Evolutionary conservation across 768 basidiomycete genomes (phyloP).

Genomic region (Boletellus sp.): DNA sequence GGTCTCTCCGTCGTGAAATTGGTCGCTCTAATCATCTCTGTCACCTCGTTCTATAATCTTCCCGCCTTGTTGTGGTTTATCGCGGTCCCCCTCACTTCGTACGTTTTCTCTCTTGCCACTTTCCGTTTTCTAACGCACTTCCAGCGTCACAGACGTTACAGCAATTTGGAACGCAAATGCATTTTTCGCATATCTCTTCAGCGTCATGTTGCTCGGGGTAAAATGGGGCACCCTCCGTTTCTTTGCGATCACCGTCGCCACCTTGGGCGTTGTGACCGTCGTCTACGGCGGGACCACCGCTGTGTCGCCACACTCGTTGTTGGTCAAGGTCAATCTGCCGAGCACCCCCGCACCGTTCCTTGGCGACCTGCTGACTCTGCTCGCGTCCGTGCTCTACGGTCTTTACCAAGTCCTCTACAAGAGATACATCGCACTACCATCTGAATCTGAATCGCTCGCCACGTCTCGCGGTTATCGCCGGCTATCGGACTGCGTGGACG

Average conservation of each 20-base stretch:
- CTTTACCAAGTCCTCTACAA: slow-evolving; percentile 87
- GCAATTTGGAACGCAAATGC: slow-evolving; percentile 87
- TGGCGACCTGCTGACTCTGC: slow-evolving; percentile 71
- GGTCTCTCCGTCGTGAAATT: slow-evolving; percentile 33
- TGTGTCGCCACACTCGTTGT: slow-evolving; percentile 18
- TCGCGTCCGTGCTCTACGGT: slow-evolving; percentile 69
- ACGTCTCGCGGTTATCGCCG: slow-evolving; percentile 42
- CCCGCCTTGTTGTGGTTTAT: slow-evolving; percentile 76
- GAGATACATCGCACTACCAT: slow-evolving; percentile 66
- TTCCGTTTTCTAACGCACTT: slow-evolving; percentile 7
- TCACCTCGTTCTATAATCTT: slow-evolving; percentile 48
- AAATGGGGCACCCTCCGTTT: slow-evolving; percentile 64
- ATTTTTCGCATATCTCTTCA: slow-evolving; percentile 87
- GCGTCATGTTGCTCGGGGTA: slow-evolving; percentile 63
- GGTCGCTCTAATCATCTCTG: slow-evolving; percentile 25
- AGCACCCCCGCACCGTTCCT: slow-evolving; percentile 51
- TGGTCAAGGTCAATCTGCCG: not conserved
- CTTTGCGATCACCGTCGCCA: slow-evolving; percentile 74
- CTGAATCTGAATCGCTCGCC: slow-evolving; percentile 50
- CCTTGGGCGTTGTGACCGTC: slow-evolving; percentile 72
- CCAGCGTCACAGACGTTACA: slow-evolving; percentile 80
- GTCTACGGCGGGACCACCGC: slow-evolving; percentile 69
- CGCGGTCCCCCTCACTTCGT: slow-evolving; percentile 69
- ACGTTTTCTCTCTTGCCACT: slow-evolving; percentile 27
- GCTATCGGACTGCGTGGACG: slow-evolving; percentile 39